Conservation (phyloP, 2,329 filamentous ascomycete genomes). For the Monilinia fructicola region DNA sequence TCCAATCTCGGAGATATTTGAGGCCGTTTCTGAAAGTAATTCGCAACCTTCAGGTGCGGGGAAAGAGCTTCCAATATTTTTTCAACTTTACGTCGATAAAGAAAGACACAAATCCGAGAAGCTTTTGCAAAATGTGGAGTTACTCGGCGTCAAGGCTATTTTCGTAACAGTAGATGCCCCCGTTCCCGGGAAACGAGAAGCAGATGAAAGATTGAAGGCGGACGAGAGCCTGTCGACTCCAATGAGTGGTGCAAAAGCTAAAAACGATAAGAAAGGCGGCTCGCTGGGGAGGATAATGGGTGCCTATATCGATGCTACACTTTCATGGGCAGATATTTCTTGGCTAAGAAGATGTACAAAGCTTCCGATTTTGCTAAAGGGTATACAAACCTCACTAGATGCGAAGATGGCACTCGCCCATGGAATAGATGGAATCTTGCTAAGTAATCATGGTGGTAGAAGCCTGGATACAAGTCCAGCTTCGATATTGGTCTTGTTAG, state of each 20-base stretch:
- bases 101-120: constrained; percentile 52
- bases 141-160: constrained; percentile 51
- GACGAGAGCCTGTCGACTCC: constrained; percentile 50
- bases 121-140: constrained; percentile 49
- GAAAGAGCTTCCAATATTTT: constrained; percentile 45
- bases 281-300: constrained; percentile 57
- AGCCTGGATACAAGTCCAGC: constrained; percentile 52
- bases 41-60: constrained; percentile 29
- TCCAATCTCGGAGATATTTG: constrained; percentile 53
- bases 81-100: constrained; percentile 63
- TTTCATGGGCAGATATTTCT: constrained; percentile 63
- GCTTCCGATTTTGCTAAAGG: constrained; percentile 64
- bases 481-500: constrained; percentile 58
- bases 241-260: constrained; percentile 50
- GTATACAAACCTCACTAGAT: constrained; percentile 66
- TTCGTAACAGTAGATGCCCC: constrained; percentile 61
- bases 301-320: constrained; percentile 55
- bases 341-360: constrained; percentile 61
- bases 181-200: constrained; percentile 55
- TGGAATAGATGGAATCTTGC: constrained; percentile 65
- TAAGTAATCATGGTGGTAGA: constrained; percentile 70
- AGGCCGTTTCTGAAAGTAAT: constrained; percentile 33
- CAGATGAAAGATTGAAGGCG: constrained; percentile 47
- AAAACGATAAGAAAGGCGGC: constrained; percentile 55
- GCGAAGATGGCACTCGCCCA: constrained; percentile 58